These are phyloP conservation scores for Psilocybe subaeruginosa DNA, from an alignment of 768 basidiomycete species.

Conservation along the genomic window DNA sequence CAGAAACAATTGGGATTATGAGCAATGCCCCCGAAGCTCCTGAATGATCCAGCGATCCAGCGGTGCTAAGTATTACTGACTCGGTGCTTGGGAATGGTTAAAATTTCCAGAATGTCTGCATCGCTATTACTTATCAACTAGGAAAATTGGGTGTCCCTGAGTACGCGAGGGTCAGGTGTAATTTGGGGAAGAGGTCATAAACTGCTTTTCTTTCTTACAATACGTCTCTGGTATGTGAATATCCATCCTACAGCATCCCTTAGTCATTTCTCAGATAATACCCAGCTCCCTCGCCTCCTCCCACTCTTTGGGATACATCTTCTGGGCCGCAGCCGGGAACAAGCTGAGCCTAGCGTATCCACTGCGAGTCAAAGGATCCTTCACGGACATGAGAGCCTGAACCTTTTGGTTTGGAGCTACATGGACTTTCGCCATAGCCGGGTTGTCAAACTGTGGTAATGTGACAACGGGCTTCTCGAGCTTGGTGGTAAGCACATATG, in stretches of 20 bases:
- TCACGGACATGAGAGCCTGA: not conserved
- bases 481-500: slow-evolving; percentile 1
- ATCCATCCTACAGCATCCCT: not conserved
- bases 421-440: not conserved
- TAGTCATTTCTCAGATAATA: not conserved
- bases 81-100: too few species aligned
- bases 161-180: too few species aligned
- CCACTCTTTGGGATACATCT: slow-evolving; percentile 3
- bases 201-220: too few species aligned
- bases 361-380: slow-evolving; percentile 1
- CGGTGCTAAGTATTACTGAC: too few species aligned
- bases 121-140: too few species aligned
- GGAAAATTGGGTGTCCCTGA: too few species aligned
- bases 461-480: not conserved
- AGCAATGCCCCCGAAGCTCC: too few species aligned
- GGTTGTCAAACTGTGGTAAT: not conserved
- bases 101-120: too few species aligned
- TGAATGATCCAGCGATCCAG: too few species aligned
- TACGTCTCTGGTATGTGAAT: too few species aligned
- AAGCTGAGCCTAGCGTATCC: not conserved
- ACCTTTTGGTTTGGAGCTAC: not conserved
- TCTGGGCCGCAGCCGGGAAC: slow-evolving; percentile 1
- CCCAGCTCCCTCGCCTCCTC: not conserved
- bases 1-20: too few species aligned
- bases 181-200: too few species aligned